phyloP scores from a whole-genome alignment of 345 rosid genomes.

The Erucastrum elatum region DNA sequence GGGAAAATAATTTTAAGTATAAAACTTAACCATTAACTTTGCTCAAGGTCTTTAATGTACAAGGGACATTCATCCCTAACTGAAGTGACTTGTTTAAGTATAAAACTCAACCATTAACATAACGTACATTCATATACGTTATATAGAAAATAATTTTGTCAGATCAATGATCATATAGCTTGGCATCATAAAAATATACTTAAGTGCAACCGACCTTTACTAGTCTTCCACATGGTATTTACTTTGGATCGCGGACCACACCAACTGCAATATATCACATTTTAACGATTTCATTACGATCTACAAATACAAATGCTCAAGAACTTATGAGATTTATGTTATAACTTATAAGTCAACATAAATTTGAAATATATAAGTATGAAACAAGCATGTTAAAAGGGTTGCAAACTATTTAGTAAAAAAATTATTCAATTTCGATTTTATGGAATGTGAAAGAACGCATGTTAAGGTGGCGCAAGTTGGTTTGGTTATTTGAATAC shows the following conservation, averaged over 20 bases:
- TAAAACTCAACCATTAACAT: neutral
- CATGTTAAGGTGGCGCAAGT: neutral
- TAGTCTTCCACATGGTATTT: neutral
- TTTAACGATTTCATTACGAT: neutral
- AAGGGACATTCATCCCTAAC: neutral
- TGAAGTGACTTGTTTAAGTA: neutral
- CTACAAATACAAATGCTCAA: neutral
- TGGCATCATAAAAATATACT: neutral
- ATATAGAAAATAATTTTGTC: neutral
- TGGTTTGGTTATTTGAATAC: neutral
- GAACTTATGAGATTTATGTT: neutral
- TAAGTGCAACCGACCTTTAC: neutral
- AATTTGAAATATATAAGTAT: neutral
- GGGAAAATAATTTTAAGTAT: no score
- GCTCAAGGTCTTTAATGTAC: neutral
- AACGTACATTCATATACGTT: neutral
- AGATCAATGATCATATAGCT: neutral
- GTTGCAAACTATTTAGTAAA: neutral
- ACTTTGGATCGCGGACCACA: neutral
- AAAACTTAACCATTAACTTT: no score
- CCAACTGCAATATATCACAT: neutral
- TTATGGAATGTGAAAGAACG: neutral
- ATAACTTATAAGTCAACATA: neutral
- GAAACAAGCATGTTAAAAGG: neutral
- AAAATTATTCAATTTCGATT: neutral